phyloP scores from a whole-genome alignment of 2,329 filamentous ascomycete species.

The Fulvia fulva region DNA sequence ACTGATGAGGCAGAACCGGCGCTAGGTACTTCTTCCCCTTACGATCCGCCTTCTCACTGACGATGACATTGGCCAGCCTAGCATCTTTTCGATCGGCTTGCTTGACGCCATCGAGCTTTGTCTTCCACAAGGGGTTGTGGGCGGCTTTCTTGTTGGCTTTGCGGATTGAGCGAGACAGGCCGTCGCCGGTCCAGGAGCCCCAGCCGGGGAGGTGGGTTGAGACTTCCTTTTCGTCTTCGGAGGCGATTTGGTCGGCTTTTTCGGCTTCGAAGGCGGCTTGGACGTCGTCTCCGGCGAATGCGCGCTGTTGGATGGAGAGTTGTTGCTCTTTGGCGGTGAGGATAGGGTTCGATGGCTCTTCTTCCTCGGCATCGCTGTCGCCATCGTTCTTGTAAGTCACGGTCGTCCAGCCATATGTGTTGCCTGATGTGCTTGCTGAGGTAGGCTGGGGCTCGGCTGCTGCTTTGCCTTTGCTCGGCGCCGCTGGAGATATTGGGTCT shows the following conservation, averaged over 20 bases:
- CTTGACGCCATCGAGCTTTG: slow-evolving; percentile 64
- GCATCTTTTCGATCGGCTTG: slow-evolving; percentile 74
- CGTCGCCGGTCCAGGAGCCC: slow-evolving; percentile 87
- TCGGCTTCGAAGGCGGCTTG: slow-evolving; percentile 75
- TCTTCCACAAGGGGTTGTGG: slow-evolving; percentile 52
- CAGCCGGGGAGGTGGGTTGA: slow-evolving; percentile 89
- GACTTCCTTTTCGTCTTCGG: slow-evolving; percentile 77
- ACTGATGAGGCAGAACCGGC: slow-evolving; percentile 78
- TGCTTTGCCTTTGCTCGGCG: slow-evolving; percentile 8
- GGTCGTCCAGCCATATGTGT: slow-evolving; percentile 44
- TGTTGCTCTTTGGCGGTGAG: slow-evolving; percentile 41
- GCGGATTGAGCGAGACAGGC: slow-evolving; percentile 67
- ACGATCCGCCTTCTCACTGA: slow-evolving; percentile 85
- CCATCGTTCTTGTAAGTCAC: slow-evolving; percentile 37
- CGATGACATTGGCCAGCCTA: slow-evolving; percentile 78
- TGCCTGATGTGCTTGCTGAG: slow-evolving; percentile 18
- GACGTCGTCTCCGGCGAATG: slow-evolving; percentile 85
- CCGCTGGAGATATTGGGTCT: neutral
- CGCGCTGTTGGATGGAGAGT: slow-evolving; percentile 68
- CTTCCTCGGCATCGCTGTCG: slow-evolving; percentile 25
- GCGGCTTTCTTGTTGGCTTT: slow-evolving; percentile 53
- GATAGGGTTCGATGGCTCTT: slow-evolving; percentile 23
- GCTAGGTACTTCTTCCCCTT: slow-evolving; percentile 92
- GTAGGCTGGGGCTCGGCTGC: slow-evolving; percentile 19
- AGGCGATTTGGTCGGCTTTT: slow-evolving; percentile 66